Percentiles rank a stretch among this genome's conserved stretches.
phyloP scores from a whole-genome alignment of 768 basidiomycete species.

The Rhizopogon salebrosus region DNA sequence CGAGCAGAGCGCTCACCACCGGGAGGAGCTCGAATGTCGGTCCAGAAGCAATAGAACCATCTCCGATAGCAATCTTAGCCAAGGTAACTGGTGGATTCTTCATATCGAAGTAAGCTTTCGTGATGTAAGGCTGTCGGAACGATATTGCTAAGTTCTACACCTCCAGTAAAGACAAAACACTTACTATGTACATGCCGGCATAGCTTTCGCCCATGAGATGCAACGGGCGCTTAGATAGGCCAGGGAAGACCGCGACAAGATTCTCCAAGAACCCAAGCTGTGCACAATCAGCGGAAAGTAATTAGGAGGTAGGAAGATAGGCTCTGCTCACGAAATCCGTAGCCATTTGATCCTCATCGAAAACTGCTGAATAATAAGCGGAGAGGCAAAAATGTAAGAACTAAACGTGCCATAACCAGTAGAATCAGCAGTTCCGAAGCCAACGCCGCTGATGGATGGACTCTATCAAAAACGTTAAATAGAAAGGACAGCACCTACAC shows the following conservation, averaged over 20 bases:
- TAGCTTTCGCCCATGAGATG: slow-evolving; percentile 72
- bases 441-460: slow-evolving; percentile 41
- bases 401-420: slow-evolving; percentile 48
- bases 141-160: background rate
- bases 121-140: slow-evolving; percentile 61
- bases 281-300: background rate
- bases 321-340: slow-evolving; percentile 36
- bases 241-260: slow-evolving; percentile 70
- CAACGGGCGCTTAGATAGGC: slow-evolving; percentile 59
- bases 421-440: slow-evolving; percentile 60
- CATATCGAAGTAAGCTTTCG: slow-evolving; percentile 64
- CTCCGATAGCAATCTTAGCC: slow-evolving; percentile 65
- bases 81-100: slow-evolving; percentile 62
- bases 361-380: slow-evolving; percentile 29
- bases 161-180: slow-evolving; percentile 12
- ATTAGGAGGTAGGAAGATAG: slow-evolving; percentile 1
- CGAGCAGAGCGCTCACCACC: slow-evolving; percentile 35
- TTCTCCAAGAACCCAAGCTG: slow-evolving; percentile 72
- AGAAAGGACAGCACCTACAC: slow-evolving; percentile 31
- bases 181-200: slow-evolving; percentile 65
- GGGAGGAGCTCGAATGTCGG: slow-evolving; percentile 50
- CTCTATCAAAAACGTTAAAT: background rate
- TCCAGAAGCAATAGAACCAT: slow-evolving; percentile 51
- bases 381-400: background rate
- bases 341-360: slow-evolving; percentile 64